Evolutionary conservation across 2,329 filamentous ascomycete genomes (phyloP).

Genomic region (Triangularia verruculosa): DNA sequence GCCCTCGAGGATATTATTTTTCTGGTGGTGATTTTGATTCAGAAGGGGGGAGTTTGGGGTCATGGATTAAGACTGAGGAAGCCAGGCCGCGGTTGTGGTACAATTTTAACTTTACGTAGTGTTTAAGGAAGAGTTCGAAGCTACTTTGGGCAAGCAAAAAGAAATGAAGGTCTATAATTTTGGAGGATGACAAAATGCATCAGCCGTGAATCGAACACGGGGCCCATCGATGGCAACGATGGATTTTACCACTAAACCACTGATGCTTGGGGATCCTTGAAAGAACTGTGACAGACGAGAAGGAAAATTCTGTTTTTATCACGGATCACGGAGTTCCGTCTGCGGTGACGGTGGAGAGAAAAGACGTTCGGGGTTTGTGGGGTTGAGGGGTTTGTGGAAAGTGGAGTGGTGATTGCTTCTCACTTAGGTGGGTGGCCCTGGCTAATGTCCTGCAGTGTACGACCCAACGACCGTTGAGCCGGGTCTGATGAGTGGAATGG

Average conservation of each 20-base stretch:
- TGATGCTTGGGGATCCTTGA: slow-evolving; percentile 26
- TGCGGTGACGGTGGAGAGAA: too few relatives aligned
- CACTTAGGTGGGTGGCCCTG: not conserved
- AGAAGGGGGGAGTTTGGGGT: too few relatives aligned
- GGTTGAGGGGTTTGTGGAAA: not conserved
- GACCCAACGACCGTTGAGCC: not conserved
- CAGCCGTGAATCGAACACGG: slow-evolving; percentile 32
- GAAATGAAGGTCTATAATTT: not conserved
- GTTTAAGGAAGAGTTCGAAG: too few relatives aligned
- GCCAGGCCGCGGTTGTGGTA: too few relatives aligned
- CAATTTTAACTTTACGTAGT: too few relatives aligned
- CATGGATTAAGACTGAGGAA: too few relatives aligned
- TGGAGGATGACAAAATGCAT: slow-evolving; percentile 19
- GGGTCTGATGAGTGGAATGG: not conserved
- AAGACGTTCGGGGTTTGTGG: not conserved
- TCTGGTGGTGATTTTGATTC: too few relatives aligned
- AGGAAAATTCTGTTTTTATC: not conserved
- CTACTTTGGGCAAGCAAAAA: too few relatives aligned
- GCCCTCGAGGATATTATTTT: too few relatives aligned
- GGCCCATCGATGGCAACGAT: slow-evolving; percentile 53
- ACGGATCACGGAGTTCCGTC: not conserved
- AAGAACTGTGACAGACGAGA: not conserved
- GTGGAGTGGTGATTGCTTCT: not conserved
- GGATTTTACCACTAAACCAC: slow-evolving; percentile 55
- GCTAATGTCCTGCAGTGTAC: not conserved